phyloP scores from a whole-genome alignment of 116 monocot genomes.

The Papilionanthe hybrid region DNA sequence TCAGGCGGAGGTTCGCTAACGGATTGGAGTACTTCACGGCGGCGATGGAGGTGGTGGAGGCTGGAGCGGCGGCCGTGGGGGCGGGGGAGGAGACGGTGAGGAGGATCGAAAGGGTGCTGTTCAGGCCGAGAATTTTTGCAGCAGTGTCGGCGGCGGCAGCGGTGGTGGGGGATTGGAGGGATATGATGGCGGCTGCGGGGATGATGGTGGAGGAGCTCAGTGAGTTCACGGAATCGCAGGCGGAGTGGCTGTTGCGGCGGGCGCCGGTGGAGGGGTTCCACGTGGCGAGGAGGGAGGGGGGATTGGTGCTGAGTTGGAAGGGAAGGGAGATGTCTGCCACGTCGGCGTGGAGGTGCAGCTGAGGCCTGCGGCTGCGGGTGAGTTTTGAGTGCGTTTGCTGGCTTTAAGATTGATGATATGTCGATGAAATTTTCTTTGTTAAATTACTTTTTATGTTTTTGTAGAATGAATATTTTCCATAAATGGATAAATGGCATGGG shows the following conservation, averaged over 20 bases:
- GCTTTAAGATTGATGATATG: no score
- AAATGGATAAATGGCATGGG: no score
- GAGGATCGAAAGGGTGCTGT: constrained; percentile 42
- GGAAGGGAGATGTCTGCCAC: constrained; percentile 66
- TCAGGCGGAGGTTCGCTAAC: constrained; percentile 39
- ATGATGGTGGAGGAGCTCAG: constrained; percentile 45
- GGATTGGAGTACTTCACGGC: constrained; percentile 60
- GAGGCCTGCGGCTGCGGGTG: no score
- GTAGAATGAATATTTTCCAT: no score
- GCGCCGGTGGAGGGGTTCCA: constrained; percentile 64
- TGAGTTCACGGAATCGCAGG: constrained; percentile 77
- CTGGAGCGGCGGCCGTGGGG: constrained; percentile 32
- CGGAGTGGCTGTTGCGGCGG: constrained; percentile 62
- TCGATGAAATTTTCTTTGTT: no score
- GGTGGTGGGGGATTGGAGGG: constrained; percentile 38
- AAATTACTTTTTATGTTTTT: no score
- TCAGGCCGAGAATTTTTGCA: constrained; percentile 38
- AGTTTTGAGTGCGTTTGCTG: no score
- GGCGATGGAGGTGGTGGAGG: constrained; percentile 51
- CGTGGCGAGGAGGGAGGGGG: constrained; percentile 58
- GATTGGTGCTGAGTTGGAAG: constrained; percentile 74
- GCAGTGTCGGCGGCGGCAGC: constrained; percentile 18
- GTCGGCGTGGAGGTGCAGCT: constrained; percentile 66
- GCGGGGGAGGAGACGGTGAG: constrained; percentile 38
- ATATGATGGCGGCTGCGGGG: constrained; percentile 41